phyloP scores from a whole-genome alignment of 1,284 basidiomycete genomes.

The Ustilago curta region DNA sequence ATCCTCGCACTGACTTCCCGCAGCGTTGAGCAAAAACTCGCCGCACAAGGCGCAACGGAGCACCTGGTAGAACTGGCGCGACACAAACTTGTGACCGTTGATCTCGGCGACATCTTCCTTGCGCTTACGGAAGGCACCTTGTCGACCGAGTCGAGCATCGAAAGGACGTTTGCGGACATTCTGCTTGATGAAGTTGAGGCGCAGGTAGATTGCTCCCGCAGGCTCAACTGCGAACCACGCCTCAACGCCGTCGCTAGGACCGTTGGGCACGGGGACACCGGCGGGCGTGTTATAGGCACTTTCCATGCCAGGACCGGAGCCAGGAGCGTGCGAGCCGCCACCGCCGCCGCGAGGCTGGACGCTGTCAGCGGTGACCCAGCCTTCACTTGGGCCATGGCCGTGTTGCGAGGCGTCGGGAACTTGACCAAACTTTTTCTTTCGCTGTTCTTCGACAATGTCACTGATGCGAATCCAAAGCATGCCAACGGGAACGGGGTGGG shows the following conservation, averaged over 20 bases:
- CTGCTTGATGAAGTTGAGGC: conserved; percentile 67
- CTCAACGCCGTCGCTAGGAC: conserved; percentile 81
- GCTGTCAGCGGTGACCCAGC: conserved; percentile 66
- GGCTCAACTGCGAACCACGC: conserved; percentile 98
- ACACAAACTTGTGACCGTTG: conserved; percentile 99
- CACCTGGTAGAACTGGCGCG: conserved; percentile 93
- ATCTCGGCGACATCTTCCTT: conserved; percentile 99
- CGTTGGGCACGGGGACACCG: conserved; percentile 53
- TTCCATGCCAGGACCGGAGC: conserved; percentile 27
- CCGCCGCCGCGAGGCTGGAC: conserved; percentile 52
- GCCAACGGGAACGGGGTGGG: conserved; percentile 87
- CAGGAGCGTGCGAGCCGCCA: conserved; percentile 20
- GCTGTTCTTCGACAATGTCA: conserved; percentile 92
- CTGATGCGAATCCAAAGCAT: conserved; percentile 94
- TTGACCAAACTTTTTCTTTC: conserved; percentile 89
- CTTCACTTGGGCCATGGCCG: conserved; percentile 63
- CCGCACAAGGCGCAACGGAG: conserved; percentile 98
- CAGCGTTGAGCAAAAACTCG: conserved; percentile 95
- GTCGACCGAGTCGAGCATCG: conserved; percentile 89
- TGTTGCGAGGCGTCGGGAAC: conserved; percentile 49
- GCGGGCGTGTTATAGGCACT: conserved; percentile 56
- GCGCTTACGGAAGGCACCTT: conserved; percentile 96
- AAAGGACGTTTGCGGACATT: conserved; percentile 88
- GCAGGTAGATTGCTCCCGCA: conserved; percentile 82
- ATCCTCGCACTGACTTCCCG: conserved; percentile 98